Conservation (phyloP, 441 rosid species). For the Croton setiger region DNA sequence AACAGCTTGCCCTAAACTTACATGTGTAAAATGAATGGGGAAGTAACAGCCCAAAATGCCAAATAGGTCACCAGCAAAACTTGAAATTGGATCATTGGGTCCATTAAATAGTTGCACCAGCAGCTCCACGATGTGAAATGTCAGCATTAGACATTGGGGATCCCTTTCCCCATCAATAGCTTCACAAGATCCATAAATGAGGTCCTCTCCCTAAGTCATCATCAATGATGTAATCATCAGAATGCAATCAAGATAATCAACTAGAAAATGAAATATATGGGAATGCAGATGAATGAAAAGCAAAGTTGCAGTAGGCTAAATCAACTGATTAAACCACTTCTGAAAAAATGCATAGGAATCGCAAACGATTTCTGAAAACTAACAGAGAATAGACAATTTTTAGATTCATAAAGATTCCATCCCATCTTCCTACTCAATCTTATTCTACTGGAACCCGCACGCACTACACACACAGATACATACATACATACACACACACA, state of each 20-base stretch:
- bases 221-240: conserved; percentile 20
- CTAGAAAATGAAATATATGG: neutral
- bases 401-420: neutral
- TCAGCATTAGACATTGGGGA: conserved; percentile 76
- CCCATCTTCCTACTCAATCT: conserved; percentile 3
- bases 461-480: too few relatives aligned
- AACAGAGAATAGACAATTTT: neutral
- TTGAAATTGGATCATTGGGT: conserved; percentile 59
- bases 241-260: neutral
- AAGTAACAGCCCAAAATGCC: conserved; percentile 71
- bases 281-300: neutral
- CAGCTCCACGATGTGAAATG: conserved; percentile 75
- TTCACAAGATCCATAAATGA: conserved; percentile 66
- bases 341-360: neutral
- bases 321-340: neutral
- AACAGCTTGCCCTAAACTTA: conserved; percentile 35
- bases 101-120: conserved; percentile 60
- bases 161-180: conserved; percentile 90
- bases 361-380: neutral
- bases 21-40: conserved; percentile 92
- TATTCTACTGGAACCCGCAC: too few relatives aligned
- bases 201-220: conserved; percentile 49
- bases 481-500: neutral
- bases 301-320: neutral
- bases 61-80: conserved; percentile 56